phyloP scores from a whole-genome alignment of 2,329 filamentous ascomycete genomes.

The Aspergillus chevalieri region DNA sequence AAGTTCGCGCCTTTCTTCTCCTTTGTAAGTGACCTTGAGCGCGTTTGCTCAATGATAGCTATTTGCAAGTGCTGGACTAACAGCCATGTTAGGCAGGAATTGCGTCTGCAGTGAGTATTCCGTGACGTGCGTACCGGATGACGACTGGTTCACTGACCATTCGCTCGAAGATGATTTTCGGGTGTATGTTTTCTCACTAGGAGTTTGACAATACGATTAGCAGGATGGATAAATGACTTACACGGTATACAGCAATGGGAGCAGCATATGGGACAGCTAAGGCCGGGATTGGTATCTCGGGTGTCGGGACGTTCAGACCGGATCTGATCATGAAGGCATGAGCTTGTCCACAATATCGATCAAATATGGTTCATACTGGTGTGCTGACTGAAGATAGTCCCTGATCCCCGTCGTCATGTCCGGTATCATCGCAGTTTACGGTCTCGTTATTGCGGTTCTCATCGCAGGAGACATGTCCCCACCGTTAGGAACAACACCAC shows the following conservation, averaged over 20 bases:
- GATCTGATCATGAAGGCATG: slow-evolving; percentile 64
- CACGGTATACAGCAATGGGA: slow-evolving; percentile 49
- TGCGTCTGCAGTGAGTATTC: slow-evolving; percentile 42
- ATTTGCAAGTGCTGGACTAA: slow-evolving; percentile 18
- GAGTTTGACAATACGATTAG: slow-evolving; percentile 2
- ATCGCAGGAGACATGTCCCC: slow-evolving; percentile 85
- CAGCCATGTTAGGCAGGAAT: slow-evolving; percentile 38
- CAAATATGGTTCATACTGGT: not conserved
- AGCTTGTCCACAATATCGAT: not conserved
- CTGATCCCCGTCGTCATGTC: slow-evolving; percentile 71
- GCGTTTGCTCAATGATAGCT: slow-evolving; percentile 3
- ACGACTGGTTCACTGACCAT: slow-evolving; percentile 17
- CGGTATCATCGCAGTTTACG: slow-evolving; percentile 97
- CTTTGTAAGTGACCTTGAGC: slow-evolving; percentile 48
- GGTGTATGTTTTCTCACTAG: slow-evolving; percentile 36
- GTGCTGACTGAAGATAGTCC: slow-evolving; percentile 33
- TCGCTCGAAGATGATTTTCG: slow-evolving; percentile 44
- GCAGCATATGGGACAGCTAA: slow-evolving; percentile 64
- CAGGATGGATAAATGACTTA: slow-evolving; percentile 12
- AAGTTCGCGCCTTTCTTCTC: slow-evolving; percentile 64
- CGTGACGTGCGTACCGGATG: not conserved
- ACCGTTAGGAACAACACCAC: slow-evolving; percentile 48
- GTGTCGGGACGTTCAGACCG: slow-evolving; percentile 59
- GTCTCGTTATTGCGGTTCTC: slow-evolving; percentile 90
- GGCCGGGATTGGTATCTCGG: slow-evolving; percentile 62